Base-by-base conservation (phyloP, 2,329 filamentous ascomycete species). In the Aspergillaceae sp. region DNA sequence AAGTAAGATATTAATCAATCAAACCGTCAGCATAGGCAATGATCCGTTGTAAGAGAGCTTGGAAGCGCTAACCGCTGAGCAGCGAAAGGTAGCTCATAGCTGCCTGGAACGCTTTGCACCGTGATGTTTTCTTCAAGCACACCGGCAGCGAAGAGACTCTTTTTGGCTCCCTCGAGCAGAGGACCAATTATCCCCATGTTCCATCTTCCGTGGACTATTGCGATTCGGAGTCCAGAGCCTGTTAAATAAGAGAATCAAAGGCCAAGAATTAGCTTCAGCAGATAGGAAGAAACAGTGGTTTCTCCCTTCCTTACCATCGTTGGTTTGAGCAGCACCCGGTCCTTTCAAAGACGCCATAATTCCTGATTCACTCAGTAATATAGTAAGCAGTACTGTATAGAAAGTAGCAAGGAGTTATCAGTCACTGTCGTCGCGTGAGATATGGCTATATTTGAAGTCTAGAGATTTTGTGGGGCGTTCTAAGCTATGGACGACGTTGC, bases 121-220 rank as follows among this genome's bases (percentile, higher is more conserved):
- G 90, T 80, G 61, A 98, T 94, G 68, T 96, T 94, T 59, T 86
- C 81, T 61, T 89, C 82, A 65, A 82, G 82, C 47, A 98, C 91
- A 46, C 92, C 92, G 44, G 84, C 81, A 38, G 79, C 79, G 32
- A 84, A 72, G 46, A 98, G 82, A 63, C 84, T 84, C 58, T 84
- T 83, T 69, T 84, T 87, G 40, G 87, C 81, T 54, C 92, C 92
- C 44, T 78, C 74, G 50, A 98, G 77, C 47, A 98, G 82, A 44
- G 88, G 82, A 48, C 86, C 82, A 68, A 97, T 95, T 65, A 98
- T 87, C 55, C 77, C 78, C 54, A 77, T 77, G 74, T 98, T 98
- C 92, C 92, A 98, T 60, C 92, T 83, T 48, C 91, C 91, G 72
- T 97, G 92, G 48, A 98, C 80, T 64, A 98, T 97, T 64, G 86